Evolutionary conservation across 805 yeast species (phyloP).

Genomic region (Candida fluviatilis): DNA sequence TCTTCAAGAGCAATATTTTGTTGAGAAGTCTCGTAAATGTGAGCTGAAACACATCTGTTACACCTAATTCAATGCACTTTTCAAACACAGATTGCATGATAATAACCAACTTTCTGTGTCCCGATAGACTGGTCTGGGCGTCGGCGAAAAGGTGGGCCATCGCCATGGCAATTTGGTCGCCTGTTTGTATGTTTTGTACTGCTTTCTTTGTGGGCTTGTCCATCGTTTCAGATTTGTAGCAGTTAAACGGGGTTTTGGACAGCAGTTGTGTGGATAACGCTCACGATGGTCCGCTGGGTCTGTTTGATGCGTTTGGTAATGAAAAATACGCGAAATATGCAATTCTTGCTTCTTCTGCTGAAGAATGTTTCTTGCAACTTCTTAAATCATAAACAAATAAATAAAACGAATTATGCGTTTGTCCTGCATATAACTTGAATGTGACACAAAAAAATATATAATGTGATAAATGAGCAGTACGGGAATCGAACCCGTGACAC

Average conservation of each 20-base stretch:
- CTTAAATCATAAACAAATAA: background rate
- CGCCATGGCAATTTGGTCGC: constrained; percentile 30
- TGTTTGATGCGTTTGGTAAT: too few species aligned
- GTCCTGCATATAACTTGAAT: too few species aligned
- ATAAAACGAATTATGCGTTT: too few species aligned
- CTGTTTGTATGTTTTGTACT: constrained; percentile 14
- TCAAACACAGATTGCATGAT: constrained; percentile 56
- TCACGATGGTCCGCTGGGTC: too few species aligned
- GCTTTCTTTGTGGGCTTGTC: constrained; percentile 13
- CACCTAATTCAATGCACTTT: constrained; percentile 48
- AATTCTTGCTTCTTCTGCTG: too few species aligned
- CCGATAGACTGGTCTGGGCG: constrained; percentile 68
- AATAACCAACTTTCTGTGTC: constrained; percentile 71
- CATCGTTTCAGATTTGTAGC: too few species aligned
- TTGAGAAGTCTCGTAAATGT: constrained; percentile 60
- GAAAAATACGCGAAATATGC: too few species aligned
- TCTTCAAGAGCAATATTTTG: constrained; percentile 62
- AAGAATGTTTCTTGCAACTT: too few species aligned
- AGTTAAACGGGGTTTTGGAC: too few species aligned
- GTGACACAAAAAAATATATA: background rate
- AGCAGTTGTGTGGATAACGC: too few species aligned
- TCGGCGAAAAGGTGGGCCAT: constrained; percentile 73
- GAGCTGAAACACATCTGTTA: constrained; percentile 56
- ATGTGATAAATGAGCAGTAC: constrained; percentile 76
- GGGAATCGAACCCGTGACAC: constrained; percentile 95